Base-by-base conservation (phyloP, 768 basidiomycete species). In the Leccinellum luteum region DNA sequence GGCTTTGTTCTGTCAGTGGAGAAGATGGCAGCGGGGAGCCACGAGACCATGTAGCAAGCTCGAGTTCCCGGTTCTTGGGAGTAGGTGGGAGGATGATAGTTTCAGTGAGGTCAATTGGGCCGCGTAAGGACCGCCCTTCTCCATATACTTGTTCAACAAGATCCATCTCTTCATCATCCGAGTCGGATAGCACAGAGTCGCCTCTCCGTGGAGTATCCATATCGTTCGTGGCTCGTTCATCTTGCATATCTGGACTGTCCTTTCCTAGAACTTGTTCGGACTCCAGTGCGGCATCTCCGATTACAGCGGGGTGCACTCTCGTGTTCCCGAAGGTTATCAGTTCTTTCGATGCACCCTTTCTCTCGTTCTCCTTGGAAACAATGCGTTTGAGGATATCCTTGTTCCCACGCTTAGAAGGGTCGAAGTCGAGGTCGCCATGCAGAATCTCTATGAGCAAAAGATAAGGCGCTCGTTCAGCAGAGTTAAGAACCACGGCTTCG, bases 401-500 rank as follows among this genome's bases (percentile, higher is more conserved):
- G 73, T 99, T 99, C 23, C 81, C 77, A 50, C 94, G 79, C 67
- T 87, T 90, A 12, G 74, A 70, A 1, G 96, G 92, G 66, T 97
- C 91, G 69, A 99, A 98, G 70, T 96, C 91, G 32, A 99, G 81
- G 64, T 98, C 96, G 31, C 85, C 87, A 59, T 85, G 83, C 30
- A 98, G 79, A 47, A 98, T 88, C 73, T 99, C 97, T 57, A 98
- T 84, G 59, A 95, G 80, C 23, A 99, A 82, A 19, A 99, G 80
- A 69, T 92, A 99, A 5, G 97, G 97, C 0, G 94, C 94, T 34
- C 91, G 84, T 73, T 99, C 95, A 3, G 97, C 97, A 19, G 96
- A 98, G 70, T 99, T 99, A 27, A 99, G 81, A 10, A 98, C 97
- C 47, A 98, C 97, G 56, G 92, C 90, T 76, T 99, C 97, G 14